phyloP scores from a whole-genome alignment of 345 rosid species.

The Salix dunnii region DNA sequence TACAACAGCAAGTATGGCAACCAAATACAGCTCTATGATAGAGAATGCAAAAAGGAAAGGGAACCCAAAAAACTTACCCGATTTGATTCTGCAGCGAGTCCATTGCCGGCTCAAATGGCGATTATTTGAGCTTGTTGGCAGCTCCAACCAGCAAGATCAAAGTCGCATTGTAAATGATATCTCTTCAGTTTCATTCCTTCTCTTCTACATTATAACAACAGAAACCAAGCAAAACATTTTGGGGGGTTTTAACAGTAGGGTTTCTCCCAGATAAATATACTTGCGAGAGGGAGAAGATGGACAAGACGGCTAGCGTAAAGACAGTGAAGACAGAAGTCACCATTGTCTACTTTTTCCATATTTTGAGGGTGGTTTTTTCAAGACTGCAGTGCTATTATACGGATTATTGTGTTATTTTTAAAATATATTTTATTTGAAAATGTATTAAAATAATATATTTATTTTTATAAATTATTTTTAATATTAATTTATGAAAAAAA shows the following conservation, averaged over 20 bases:
- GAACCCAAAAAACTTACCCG: slow-evolving; percentile 4
- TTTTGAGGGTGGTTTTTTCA: too few species aligned
- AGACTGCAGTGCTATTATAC: too few species aligned
- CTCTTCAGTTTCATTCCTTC: neutral
- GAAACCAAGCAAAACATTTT: neutral
- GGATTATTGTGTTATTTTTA: too few species aligned
- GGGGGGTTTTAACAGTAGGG: neutral
- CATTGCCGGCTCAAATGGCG: slow-evolving; percentile 6
- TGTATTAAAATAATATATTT: too few species aligned
- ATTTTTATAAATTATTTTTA: too few species aligned
- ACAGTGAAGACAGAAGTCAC: neutral
- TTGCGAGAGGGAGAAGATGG: neutral
- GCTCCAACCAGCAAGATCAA: too few species aligned
- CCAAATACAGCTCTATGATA: neutral
- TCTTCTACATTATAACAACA: neutral
- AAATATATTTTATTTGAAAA: too few species aligned
- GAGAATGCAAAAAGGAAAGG: neutral
- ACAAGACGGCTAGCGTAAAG: neutral
- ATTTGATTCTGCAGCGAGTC: slow-evolving; percentile 9
- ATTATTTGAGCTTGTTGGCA: neutral
- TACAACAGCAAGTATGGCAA: neutral
- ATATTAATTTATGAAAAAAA: too few species aligned
- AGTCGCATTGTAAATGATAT: neutral
- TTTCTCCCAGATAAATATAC: neutral
- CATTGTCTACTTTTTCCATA: too few species aligned